Conservation (phyloP, 179 eudicot species). For the Beta macrorhiza region DNA sequence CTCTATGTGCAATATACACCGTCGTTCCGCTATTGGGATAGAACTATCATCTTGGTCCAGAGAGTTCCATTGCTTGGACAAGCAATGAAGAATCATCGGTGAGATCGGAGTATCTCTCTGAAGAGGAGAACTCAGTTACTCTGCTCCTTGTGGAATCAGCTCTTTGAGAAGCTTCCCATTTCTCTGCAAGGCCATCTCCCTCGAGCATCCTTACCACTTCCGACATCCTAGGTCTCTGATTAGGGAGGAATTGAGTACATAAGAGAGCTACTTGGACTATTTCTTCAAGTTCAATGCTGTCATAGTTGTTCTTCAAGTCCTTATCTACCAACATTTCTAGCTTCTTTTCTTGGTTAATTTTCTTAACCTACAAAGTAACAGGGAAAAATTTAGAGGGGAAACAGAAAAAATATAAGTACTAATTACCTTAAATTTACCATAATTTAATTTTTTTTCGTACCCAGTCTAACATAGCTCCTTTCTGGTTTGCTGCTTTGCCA, state of each 20-base stretch:
- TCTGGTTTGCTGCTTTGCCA: constrained; percentile 83
- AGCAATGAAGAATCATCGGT: constrained; percentile 88
- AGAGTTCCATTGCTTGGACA: constrained; percentile 92
- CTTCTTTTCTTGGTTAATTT: constrained; percentile 78
- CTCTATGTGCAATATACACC: not conserved
- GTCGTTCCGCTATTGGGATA: not conserved
- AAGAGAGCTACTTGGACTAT: constrained; percentile 78
- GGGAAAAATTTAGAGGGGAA: not conserved
- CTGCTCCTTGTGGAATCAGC: constrained; percentile 62
- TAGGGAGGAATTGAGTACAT: constrained; percentile 76
- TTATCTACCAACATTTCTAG: constrained; percentile 74
- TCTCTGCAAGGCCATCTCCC: constrained; percentile 89
- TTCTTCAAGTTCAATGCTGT: constrained; percentile 75
- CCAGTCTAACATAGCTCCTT: constrained; percentile 90
- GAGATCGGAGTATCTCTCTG: constrained; percentile 86
- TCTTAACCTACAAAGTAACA: constrained; percentile 53
- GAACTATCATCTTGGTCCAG: constrained; percentile 68
- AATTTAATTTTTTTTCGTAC: constrained; percentile 29
- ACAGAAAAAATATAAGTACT: not conserved
- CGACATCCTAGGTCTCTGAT: constrained; percentile 79
- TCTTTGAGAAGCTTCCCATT: constrained; percentile 90
- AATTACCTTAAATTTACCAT: no score
- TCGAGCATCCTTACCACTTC: constrained; percentile 89
- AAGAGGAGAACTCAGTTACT: constrained; percentile 74
- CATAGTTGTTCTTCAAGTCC: constrained; percentile 58